Evolutionary conservation across 768 basidiomycete species (phyloP).

Genomic region (Trametes sanguinea): DNA sequence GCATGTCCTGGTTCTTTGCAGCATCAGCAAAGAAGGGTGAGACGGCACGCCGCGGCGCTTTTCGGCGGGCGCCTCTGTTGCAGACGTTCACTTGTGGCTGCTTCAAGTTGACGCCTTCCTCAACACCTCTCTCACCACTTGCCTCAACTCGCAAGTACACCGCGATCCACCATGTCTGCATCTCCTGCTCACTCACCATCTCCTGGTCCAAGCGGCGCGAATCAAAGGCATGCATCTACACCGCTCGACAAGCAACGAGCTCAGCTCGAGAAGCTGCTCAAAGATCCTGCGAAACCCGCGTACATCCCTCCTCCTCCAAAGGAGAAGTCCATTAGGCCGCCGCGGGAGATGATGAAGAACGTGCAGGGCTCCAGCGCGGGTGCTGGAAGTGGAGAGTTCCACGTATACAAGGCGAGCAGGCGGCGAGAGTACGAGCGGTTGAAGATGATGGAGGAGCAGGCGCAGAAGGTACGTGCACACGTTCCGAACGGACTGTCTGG

Average conservation of each 20-base stretch:
- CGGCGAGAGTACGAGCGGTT: slow-evolving; percentile 94
- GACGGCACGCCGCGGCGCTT: too few species aligned
- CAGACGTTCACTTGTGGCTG: too few species aligned
- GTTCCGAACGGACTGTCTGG: too few species aligned
- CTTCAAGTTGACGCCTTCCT: too few species aligned
- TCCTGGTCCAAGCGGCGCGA: slow-evolving; percentile 20
- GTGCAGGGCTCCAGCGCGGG: slow-evolving; percentile 98
- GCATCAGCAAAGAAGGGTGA: too few species aligned
- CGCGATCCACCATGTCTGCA: slow-evolving; percentile 24
- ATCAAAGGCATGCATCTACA: slow-evolving; percentile 48
- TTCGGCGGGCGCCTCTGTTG: too few species aligned
- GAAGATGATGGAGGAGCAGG: slow-evolving; percentile 84
- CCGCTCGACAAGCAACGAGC: slow-evolving; percentile 54
- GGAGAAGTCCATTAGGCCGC: slow-evolving; percentile 76
- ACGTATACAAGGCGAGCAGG: slow-evolving; percentile 95
- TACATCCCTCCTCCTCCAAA: slow-evolving; percentile 79
- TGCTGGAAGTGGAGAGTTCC: slow-evolving; percentile 96
- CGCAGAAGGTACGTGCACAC: slow-evolving; percentile 61
- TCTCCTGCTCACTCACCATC: slow-evolving; percentile 34
- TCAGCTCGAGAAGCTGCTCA: slow-evolving; percentile 86
- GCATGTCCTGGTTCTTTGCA: too few species aligned
- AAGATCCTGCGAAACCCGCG: slow-evolving; percentile 84
- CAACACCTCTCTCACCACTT: background rate
- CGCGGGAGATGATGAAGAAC: slow-evolving; percentile 99
- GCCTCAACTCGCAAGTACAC: background rate